Conservation (phyloP, 2,329 filamentous ascomycete species). For the Colletotrichum liriopes region DNA sequence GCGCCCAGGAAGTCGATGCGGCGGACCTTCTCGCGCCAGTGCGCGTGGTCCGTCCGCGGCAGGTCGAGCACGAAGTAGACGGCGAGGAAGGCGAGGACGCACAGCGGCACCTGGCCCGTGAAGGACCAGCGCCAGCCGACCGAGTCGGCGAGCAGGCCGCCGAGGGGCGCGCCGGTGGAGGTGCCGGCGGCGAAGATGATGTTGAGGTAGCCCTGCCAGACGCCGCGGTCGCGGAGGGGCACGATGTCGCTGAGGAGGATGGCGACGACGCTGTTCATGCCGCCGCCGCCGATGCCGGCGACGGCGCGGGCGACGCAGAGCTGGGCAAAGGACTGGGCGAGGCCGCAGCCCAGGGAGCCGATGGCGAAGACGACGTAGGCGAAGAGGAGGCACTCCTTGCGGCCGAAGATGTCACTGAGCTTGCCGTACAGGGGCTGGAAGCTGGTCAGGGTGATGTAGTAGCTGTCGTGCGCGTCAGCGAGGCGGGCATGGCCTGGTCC, state of each 20-base stretch:
- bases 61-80: constrained; percentile 76
- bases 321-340: constrained; percentile 75
- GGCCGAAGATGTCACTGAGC: constrained; percentile 79
- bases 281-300: constrained; percentile 75
- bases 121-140: constrained; percentile 86
- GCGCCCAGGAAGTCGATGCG: constrained; percentile 84
- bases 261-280: constrained; percentile 79
- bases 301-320: constrained; percentile 74
- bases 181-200: constrained; percentile 80
- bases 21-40: constrained; percentile 77
- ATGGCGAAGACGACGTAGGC: constrained; percentile 76
- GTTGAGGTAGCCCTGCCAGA: constrained; percentile 83
- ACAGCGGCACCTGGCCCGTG: constrained; percentile 78
- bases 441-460: constrained; percentile 82
- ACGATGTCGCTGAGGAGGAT: constrained; percentile 82
- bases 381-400: constrained; percentile 76
- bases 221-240: constrained; percentile 77
- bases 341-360: constrained; percentile 75
- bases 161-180: constrained; percentile 78
- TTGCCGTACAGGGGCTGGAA: constrained; percentile 84
- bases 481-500: background rate
- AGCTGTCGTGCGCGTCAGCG: constrained; percentile 55
- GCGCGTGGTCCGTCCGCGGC: constrained; percentile 69
- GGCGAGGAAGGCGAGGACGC: constrained; percentile 74
- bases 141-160: constrained; percentile 79